phyloP scores from a whole-genome alignment of 805 yeast genomes.

The Kodamaea laetipori region DNA sequence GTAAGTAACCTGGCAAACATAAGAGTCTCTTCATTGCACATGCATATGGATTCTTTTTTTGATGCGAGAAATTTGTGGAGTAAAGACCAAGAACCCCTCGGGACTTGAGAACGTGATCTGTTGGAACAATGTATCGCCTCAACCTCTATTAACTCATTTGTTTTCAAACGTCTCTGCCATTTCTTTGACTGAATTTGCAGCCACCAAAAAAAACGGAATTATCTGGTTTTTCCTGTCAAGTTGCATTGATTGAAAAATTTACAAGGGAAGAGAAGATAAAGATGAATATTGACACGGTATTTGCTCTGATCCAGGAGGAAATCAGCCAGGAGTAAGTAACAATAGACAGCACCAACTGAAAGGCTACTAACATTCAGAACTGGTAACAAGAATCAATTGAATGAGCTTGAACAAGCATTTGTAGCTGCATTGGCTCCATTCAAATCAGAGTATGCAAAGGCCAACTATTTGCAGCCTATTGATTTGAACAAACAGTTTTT shows the following conservation, averaged over 20 bases:
- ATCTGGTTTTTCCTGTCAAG: background rate
- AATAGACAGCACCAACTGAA: too few relatives aligned
- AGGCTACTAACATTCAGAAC: slow-evolving; percentile 10
- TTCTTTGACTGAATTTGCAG: background rate
- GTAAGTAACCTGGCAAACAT: slow-evolving; percentile 43
- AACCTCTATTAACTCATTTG: too few relatives aligned
- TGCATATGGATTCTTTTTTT: slow-evolving; percentile 3
- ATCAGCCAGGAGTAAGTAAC: slow-evolving; percentile 14
- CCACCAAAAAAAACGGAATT: background rate
- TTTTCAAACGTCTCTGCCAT: too few relatives aligned
- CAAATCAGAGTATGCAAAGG: slow-evolving; percentile 16
- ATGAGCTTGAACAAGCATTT: slow-evolving; percentile 18
- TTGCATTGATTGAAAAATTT: slow-evolving; percentile 3
- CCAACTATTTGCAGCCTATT: slow-evolving; percentile 16
- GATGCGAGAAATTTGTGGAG: background rate
- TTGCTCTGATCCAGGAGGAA: slow-evolving; percentile 15
- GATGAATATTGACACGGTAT: slow-evolving; percentile 12
- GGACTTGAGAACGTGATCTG: too few relatives aligned
- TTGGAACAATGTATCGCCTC: too few relatives aligned
- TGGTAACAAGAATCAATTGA: slow-evolving; percentile 11
- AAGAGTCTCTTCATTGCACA: slow-evolving; percentile 19
- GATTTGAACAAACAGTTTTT: slow-evolving; percentile 12
- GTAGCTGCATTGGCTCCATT: slow-evolving; percentile 15
- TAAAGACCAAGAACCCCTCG: background rate
- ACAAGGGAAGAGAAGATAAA: background rate